Evolutionary conservation across 371 early-diverging fungal species (phyloP), one percentile per base, ranked within the genome.

Genomic region (Actinomortierella wolfii): DNA sequence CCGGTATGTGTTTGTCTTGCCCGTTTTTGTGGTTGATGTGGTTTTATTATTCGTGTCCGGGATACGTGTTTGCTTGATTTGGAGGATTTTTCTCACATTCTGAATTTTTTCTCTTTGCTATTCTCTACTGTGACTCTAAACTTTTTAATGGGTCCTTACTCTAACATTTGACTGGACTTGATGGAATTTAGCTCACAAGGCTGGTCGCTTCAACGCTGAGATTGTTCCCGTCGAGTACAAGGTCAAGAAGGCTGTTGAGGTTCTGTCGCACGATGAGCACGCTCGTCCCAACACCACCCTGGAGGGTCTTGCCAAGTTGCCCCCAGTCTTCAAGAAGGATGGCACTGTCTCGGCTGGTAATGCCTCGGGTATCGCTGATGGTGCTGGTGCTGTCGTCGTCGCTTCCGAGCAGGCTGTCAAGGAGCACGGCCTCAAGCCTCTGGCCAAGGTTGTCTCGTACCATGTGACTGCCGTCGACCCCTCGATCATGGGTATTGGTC

Each of bases 291-390:
- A 89, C 43, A 86, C 96, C 28, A 91, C 92, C 20, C 58, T 93
- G 34, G 95, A 95, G 69, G 76, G 76, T 4, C 81, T 99, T 23
- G 75, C 79, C 40, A 94, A 92, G 68, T 83, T 99, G 42, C 80
- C 83, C 41, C 86, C 97, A 21, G 96, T 94, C 34, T 98, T 98
- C 79, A 87, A 91, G 78, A 90, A 92, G 79, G 89, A 92, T 47
- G 98, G 97, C 43, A 81, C 92, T 11, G 96, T 95, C 15, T 93
- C 97, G 6, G 97, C 99, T 15, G 98, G 94, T 42, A 97, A 95
- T 57, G 95, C 98, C 3, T 97, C 97, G 0, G 96, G 96, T 39
- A 96, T 99, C 78, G 87, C 87, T 56, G 99, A 99, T 77, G 99
- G 98, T 68, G 99, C 98, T 23, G 95, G 94, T 43, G 89, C 94